Evolutionary conservation across 108 stramenopile genomes (phyloP).

Genomic region (Thalassiosira profunda): DNA sequence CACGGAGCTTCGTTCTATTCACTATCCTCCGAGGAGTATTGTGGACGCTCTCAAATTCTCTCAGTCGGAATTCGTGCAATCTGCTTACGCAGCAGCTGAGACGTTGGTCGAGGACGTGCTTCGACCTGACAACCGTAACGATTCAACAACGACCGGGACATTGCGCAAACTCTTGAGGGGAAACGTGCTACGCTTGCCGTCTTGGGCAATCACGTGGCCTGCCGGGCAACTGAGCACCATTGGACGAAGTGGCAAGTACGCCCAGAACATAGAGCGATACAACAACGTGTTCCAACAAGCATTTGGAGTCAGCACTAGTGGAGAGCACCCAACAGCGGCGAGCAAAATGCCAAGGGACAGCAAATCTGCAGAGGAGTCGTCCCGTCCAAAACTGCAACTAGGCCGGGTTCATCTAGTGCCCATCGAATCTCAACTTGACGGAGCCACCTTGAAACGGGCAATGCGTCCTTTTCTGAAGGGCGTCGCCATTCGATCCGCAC

Average conservation of each 20-base stretch:
- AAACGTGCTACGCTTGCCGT: constrained; percentile 32
- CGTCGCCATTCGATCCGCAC: not conserved
- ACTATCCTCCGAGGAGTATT: constrained; percentile 54
- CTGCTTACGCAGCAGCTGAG: constrained; percentile 42
- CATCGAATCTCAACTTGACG: constrained; percentile 5
- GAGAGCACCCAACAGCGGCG: not conserved
- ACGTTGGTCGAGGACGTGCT: constrained; percentile 1
- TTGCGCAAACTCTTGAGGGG: not conserved
- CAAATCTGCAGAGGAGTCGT: constrained; percentile 5
- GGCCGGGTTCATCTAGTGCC: constrained; percentile 32
- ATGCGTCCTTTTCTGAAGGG: not conserved
- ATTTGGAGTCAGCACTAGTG: not conserved
- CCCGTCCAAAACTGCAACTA: not conserved
- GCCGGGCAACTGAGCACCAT: constrained; percentile 62
- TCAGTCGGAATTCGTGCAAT: constrained; percentile 26
- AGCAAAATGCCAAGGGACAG: not conserved
- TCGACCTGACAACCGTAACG: not conserved
- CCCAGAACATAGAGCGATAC: constrained; percentile 48
- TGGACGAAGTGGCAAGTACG: constrained; percentile 51
- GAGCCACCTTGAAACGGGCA: not conserved
- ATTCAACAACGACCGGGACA: not conserved
- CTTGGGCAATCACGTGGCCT: constrained; percentile 75
- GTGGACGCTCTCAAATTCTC: constrained; percentile 50
- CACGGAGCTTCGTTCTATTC: constrained; percentile 37
- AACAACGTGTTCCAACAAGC: constrained; percentile 37